phyloP scores from a whole-genome alignment of 2,329 filamentous ascomycete genomes.

The Teratosphaeriaceae sp. region DNA sequence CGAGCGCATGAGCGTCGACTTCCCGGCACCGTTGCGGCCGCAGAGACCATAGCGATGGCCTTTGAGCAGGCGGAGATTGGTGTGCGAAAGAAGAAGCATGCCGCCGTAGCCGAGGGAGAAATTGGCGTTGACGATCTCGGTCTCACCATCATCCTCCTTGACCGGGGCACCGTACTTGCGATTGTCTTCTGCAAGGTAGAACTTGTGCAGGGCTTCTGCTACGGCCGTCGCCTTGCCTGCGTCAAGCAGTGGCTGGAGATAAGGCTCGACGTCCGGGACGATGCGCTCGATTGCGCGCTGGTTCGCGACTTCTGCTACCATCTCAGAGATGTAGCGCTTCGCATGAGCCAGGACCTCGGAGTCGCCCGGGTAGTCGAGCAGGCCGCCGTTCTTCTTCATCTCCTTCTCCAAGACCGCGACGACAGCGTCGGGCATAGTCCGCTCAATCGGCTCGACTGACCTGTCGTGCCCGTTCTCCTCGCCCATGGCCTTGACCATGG shows the following conservation, averaged over 20 bases:
- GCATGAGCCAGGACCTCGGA: slow-evolving; percentile 56
- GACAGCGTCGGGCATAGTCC: slow-evolving; percentile 66
- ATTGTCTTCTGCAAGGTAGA: slow-evolving; percentile 77
- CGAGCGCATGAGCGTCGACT: slow-evolving; percentile 97
- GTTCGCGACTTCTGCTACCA: slow-evolving; percentile 85
- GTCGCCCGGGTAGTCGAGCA: slow-evolving; percentile 56
- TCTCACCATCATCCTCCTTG: slow-evolving; percentile 84
- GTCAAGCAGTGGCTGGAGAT: slow-evolving; percentile 65
- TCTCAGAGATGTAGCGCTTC: slow-evolving; percentile 69
- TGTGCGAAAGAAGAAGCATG: slow-evolving; percentile 94
- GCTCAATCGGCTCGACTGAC: slow-evolving; percentile 54
- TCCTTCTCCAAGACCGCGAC: slow-evolving; percentile 66
- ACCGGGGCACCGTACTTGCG: slow-evolving; percentile 79
- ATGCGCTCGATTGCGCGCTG: slow-evolving; percentile 73
- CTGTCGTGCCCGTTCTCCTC: slow-evolving; percentile 44
- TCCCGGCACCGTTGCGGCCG: slow-evolving; percentile 93
- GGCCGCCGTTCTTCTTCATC: slow-evolving; percentile 61
- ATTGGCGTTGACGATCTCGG: slow-evolving; percentile 94
- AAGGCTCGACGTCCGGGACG: slow-evolving; percentile 60
- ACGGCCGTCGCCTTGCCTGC: slow-evolving; percentile 57
- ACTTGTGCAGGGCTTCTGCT: slow-evolving; percentile 65
- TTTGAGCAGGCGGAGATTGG: slow-evolving; percentile 88
- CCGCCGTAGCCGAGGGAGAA: slow-evolving; percentile 97
- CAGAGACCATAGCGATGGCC: slow-evolving; percentile 96
- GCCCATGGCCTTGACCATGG: slow-evolving; percentile 91